Base-by-base conservation (phyloP, 257 asterid genomes). In the Nicotiana undulata region DNA sequence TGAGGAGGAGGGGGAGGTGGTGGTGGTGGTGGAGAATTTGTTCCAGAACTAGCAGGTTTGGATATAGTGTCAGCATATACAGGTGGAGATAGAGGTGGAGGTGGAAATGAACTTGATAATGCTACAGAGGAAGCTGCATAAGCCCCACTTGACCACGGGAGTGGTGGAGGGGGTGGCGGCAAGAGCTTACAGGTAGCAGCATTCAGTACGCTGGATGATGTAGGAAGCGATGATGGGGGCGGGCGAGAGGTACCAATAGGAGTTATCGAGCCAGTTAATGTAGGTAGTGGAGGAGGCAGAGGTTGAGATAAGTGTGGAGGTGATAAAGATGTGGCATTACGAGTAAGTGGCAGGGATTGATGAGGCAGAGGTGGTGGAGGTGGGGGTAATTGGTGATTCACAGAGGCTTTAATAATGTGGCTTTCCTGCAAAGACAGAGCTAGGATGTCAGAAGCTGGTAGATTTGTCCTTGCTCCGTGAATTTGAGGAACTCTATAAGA, bases 111-210 rank as follows among this genome's bases (percentile, higher is more conserved):
- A 68, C 75, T 44, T 52, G 78, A 17, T 12, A 60, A 59, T 49
- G 64, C 67, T n/a, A 29, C 26, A 31, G 80, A 82, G 68, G 77
- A 55, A 26, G 70, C 24, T 77, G 77, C 6, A 77, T 79, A 80
- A 87, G 79, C 60, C 53, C 56, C 79, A 70, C 24, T 60, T 63
- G 91, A 74, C 89, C 88, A 89, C 9, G 10, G 46, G 46, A 6
- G 46, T 37, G 46, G 46, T 37, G 46, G 46, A 80, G 92, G 89
- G 7, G 90, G 85, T n/a, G 89, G 90, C 5, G 84, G 85, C 79
- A 79, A 80, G 56, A 79, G 82, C 72, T 80, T 83, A 81, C 84
- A 37, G 46, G 46, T 37, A 37, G 10, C 83, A 80, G 53, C 75
- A 84, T 66, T 81, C 17, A 80, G 87, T 76, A 75, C 76, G 32